These are phyloP conservation scores for Pseudocercospora crystallina DNA, from an alignment of 2,329 filamentous ascomycete species.

Conservation along the genomic window DNA sequence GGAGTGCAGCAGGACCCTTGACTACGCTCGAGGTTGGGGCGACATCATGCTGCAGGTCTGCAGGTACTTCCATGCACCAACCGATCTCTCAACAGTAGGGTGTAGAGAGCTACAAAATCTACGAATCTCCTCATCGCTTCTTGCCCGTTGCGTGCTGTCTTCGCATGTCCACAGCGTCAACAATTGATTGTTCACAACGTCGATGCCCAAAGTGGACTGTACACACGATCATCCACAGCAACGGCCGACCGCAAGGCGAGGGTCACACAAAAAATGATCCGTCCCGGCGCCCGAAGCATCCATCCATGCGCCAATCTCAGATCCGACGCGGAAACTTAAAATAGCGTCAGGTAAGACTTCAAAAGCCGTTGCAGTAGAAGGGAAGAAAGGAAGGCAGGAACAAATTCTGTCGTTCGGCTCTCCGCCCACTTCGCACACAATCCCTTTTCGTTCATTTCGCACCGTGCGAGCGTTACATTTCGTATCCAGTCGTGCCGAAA, in stretches of 20 bases:
- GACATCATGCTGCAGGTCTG: conserved; percentile 19
- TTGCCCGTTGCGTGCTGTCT: background rate
- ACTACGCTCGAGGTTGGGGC: conserved; percentile 17
- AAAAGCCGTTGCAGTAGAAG: no score
- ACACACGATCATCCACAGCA: background rate
- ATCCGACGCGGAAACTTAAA: no score
- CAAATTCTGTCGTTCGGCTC: background rate
- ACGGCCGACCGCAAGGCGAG: no score
- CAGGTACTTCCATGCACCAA: conserved; percentile 14
- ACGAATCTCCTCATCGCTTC: no score
- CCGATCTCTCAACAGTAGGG: conserved; percentile 5
- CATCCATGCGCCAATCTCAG: conserved; percentile 2
- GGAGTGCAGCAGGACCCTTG: conserved; percentile 21
- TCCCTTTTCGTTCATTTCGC: no score
- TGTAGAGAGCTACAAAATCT: no score
- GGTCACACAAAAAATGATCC: background rate
- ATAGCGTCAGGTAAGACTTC: no score
- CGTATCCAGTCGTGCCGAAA: no score
- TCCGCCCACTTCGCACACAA: background rate
- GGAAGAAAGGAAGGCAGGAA: no score
- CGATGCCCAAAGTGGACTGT: background rate
- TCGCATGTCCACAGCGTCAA: background rate
- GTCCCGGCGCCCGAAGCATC: background rate
- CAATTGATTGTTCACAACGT: background rate
- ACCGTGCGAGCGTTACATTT: no score